Evolutionary conservation across 805 yeast genomes (phyloP).

Genomic region (Ogataea siamensis): DNA sequence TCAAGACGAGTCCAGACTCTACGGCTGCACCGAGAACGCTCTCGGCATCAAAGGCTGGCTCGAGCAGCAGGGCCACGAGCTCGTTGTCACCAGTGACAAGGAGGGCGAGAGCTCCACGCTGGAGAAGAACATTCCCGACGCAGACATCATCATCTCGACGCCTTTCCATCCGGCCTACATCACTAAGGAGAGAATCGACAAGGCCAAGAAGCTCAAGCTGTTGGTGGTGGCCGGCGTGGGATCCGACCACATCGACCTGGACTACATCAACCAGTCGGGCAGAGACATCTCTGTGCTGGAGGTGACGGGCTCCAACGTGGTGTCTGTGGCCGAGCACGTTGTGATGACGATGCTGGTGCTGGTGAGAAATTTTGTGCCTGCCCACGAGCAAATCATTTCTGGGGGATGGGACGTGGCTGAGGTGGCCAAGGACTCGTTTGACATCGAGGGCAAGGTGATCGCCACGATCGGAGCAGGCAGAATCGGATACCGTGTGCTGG

Average conservation of each 20-base stretch:
- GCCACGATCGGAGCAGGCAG: conserved; percentile 85
- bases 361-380: conserved; percentile 76
- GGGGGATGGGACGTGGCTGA: conserved; percentile 79
- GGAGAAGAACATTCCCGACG: conserved; percentile 65
- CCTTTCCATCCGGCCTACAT: conserved; percentile 84
- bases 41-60: conserved; percentile 67
- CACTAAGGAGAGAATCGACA: conserved; percentile 60
- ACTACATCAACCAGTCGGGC: conserved; percentile 58
- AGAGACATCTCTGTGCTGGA: conserved; percentile 66
- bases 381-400: conserved; percentile 62
- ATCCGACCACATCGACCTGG: conserved; percentile 74
- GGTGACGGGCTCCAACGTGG: conserved; percentile 81
- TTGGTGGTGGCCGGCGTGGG: conserved; percentile 84
- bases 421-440: conserved; percentile 70
- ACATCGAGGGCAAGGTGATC: conserved; percentile 70
- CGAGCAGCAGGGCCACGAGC: conserved; percentile 62
- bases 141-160: conserved; percentile 75
- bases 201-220: conserved; percentile 69
- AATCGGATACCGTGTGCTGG: conserved; percentile 74
- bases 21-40: conserved; percentile 74
- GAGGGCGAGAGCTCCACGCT: conserved; percentile 59
- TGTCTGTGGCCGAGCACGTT: conserved; percentile 79
- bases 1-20: conserved; percentile 53
- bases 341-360: conserved; percentile 68
- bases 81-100: conserved; percentile 65